Base-by-base conservation (phyloP, 1,139 yeast species). In the Hyphopichia buzzinii region DNA sequence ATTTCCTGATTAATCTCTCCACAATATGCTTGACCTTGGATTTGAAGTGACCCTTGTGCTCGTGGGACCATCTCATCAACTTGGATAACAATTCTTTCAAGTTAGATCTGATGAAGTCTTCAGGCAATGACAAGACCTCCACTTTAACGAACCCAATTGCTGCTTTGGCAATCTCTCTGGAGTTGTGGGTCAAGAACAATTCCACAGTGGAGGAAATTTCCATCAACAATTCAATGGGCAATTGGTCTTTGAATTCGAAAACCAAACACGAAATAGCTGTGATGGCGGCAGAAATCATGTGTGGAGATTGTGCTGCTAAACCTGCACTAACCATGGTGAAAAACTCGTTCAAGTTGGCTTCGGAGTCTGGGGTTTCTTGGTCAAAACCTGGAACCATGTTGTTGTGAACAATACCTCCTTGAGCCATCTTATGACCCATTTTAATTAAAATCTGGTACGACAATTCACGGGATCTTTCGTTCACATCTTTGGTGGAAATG, bases 291-390 rank as follows among this genome's bases (percentile, higher is more conserved):
- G 96, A 86, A 33, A 92, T 85, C 96, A 90, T 90, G 60, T 90
- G 96, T 23, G 95, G 92, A 29, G 94, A 77, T 49, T 84, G 83
- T 37, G 96, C 97, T 26, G 95, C 96, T 48, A 94, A 73, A 64
- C 98, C 99, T 31, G 97, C 98, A 61, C 94, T 81, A 17, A 92
- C 84, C 85, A 92, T 88, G 24, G 95, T 88, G 66, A 92, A 87
- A 55, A 72, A 89, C 61, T 89, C 97, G 31, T 81, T 75, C 42
- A 92, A 71, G 13, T 79, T 72, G 8, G 96, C 95, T 38, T 74
- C 70, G 1, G 83, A 69, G 40, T 77, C 74, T 12, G 84, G 83
- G 28, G 81, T 76, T 14, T 67, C 70, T 12, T 71, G 67, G 36
- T 76, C 90, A 58, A 84, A 78, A 2, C 84, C 88, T 22, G 89